These are phyloP conservation scores for Ilyonectria robusta DNA, from an alignment of 2,329 filamentous ascomycete genomes.

Conservation along the genomic window DNA sequence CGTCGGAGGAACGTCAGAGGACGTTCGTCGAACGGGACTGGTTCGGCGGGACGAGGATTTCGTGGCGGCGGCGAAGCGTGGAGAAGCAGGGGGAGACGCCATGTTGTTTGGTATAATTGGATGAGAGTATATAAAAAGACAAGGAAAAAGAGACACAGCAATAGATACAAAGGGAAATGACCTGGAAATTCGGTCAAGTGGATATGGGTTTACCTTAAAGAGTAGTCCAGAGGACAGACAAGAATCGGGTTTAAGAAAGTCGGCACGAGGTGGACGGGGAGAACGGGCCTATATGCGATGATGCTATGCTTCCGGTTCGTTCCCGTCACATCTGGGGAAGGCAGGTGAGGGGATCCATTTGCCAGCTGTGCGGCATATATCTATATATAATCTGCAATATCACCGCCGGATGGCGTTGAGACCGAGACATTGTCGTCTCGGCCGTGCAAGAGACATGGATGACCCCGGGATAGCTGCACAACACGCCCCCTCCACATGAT, in stretches of 20 bases:
- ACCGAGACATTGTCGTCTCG: constrained; percentile 28
- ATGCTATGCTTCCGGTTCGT: constrained; percentile 26
- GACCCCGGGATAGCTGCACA: constrained; percentile 6
- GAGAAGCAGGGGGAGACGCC: constrained; percentile 31
- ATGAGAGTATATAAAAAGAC: neutral
- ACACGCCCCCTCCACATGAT: constrained; percentile 15
- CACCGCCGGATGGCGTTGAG: constrained; percentile 3
- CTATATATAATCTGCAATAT: constrained; percentile 10
- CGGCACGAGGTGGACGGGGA: constrained; percentile 12
- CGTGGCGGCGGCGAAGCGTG: constrained; percentile 44
- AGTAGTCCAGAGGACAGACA: neutral
- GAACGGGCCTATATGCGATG: constrained; percentile 19
- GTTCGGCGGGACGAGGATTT: constrained; percentile 37
- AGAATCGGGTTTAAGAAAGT: constrained; percentile 4
- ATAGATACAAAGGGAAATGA: constrained; percentile 8
- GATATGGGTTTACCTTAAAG: neutral
- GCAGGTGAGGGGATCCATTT: constrained; percentile 10
- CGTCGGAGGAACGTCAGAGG: constrained; percentile 32
- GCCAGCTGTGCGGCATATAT: constrained; percentile 32
- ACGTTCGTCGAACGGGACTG: constrained; percentile 36
- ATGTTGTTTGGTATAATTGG: constrained; percentile 16
- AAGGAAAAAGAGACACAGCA: neutral
- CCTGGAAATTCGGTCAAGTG: neutral
- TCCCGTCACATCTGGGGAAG: constrained; percentile 30
- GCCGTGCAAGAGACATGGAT: constrained; percentile 24